These are phyloP conservation scores for Vigna nakashimae DNA, from an alignment of 306 rosid genomes.

Conservation along the genomic window DNA sequence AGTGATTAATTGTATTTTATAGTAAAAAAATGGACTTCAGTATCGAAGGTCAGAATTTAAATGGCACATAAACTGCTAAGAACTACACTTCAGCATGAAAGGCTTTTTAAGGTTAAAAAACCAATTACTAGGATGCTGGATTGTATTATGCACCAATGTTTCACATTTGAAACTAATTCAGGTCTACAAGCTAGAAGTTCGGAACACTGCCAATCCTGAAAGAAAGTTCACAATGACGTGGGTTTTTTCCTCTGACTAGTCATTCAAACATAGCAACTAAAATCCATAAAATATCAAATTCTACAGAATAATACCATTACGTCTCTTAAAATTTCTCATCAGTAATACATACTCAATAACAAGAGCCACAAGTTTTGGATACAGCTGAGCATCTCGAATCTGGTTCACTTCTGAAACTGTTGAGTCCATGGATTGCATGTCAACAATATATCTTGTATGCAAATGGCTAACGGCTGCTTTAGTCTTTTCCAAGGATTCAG, in stretches of 20 bases:
- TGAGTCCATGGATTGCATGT: slow-evolving; percentile 94
- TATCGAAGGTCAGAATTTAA: background rate
- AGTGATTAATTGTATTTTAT: background rate
- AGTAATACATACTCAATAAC: slow-evolving; percentile 64
- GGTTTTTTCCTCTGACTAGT: background rate
- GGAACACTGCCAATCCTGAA: background rate
- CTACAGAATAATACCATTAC: background rate
- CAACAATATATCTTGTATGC: slow-evolving; percentile 86
- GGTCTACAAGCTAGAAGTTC: slow-evolving; percentile 11
- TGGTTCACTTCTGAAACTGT: slow-evolving; percentile 83
- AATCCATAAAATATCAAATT: slow-evolving; percentile 33
- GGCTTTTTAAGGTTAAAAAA: background rate
- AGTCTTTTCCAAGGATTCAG: slow-evolving; percentile 81
- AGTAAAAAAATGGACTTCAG: background rate
- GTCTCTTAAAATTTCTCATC: background rate
- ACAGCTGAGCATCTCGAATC: slow-evolving; percentile 79
- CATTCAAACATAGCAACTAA: slow-evolving; percentile 16
- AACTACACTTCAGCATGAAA: slow-evolving; percentile 19
- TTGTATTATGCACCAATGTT: slow-evolving; percentile 1
- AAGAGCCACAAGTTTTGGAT: slow-evolving; percentile 80
- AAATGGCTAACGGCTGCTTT: slow-evolving; percentile 92
- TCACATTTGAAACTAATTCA: slow-evolving; percentile 2
- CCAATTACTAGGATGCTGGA: slow-evolving; percentile 5
- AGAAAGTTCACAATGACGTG: slow-evolving; percentile 12
- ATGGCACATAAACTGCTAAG: background rate